phyloP scores from a whole-genome alignment of 1,139 yeast species.

The Nakaseomyces glabratus region DNA sequence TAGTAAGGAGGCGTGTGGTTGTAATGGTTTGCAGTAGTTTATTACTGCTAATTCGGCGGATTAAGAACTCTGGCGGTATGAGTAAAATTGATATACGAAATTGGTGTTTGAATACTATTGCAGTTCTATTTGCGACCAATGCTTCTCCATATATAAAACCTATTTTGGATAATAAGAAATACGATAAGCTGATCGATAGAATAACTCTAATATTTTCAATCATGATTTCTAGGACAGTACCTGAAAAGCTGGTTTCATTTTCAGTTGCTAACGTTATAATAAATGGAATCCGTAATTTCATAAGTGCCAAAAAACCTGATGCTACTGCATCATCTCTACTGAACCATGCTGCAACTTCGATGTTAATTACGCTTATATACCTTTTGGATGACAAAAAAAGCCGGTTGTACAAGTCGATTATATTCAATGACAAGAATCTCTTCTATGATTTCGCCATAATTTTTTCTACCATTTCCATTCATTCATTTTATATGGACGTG shows the following conservation, averaged over 20 bases:
- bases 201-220: neutral
- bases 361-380: constrained; percentile 1
- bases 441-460: constrained; percentile 1
- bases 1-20: neutral
- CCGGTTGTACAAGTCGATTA: constrained; percentile 3
- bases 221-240: constrained; percentile 1
- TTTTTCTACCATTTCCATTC: neutral
- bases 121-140: neutral
- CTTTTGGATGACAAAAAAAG: constrained; percentile 2
- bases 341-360: constrained; percentile 3
- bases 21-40: neutral
- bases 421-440: constrained; percentile 2
- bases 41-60: neutral
- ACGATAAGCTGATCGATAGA: neutral
- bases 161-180: neutral
- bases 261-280: constrained; percentile 1
- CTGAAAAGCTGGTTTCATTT: constrained; percentile 1
- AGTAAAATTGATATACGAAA: neutral
- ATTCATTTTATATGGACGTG: constrained; percentile 1
- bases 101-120: neutral
- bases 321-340: neutral
- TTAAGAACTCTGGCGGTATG: neutral
- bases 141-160: neutral
- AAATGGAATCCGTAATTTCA: neutral
- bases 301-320: neutral